A percentile compares a stretch with the other conserved stretches of the same genome.
Evolutionary conservation across 768 basidiomycete genomes (phyloP).

Genomic region (Phylloporus arenicola): DNA sequence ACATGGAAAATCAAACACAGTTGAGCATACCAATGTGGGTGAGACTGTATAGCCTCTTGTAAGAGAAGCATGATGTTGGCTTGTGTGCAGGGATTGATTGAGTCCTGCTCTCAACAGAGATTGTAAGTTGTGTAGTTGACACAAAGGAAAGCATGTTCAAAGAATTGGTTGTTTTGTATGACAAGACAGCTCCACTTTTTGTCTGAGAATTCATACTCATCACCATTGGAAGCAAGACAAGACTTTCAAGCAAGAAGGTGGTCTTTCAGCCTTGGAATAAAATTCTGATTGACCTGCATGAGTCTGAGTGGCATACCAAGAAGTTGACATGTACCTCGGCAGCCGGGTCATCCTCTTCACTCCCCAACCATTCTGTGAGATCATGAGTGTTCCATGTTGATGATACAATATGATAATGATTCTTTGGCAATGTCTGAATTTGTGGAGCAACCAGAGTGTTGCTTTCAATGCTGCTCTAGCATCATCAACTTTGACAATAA

Average conservation of each 20-base stretch:
- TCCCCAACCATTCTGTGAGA: too few relatives aligned
- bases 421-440: not conserved
- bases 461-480: too few relatives aligned
- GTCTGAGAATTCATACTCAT: conserved; percentile 21
- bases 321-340: too few relatives aligned
- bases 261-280: not conserved
- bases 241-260: not conserved
- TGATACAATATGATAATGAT: too few relatives aligned
- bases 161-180: conserved; percentile 18
- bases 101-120: not conserved
- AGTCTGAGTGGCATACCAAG: too few relatives aligned
- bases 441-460: not conserved
- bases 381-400: too few relatives aligned
- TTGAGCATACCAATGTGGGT: not conserved
- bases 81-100: not conserved
- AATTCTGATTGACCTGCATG: not conserved
- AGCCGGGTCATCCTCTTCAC: too few relatives aligned
- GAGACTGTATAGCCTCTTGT: not conserved
- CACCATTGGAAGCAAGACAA: conserved; percentile 9
- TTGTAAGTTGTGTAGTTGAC: conserved; percentile 32
- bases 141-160: conserved; percentile 3
- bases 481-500: too few relatives aligned
- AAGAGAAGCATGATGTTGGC: not conserved
- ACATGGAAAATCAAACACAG: not conserved
- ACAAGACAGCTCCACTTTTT: conserved; percentile 20